phyloP scores from a whole-genome alignment of 352 stramenopile species.

The Phytophthora aleatoria region DNA sequence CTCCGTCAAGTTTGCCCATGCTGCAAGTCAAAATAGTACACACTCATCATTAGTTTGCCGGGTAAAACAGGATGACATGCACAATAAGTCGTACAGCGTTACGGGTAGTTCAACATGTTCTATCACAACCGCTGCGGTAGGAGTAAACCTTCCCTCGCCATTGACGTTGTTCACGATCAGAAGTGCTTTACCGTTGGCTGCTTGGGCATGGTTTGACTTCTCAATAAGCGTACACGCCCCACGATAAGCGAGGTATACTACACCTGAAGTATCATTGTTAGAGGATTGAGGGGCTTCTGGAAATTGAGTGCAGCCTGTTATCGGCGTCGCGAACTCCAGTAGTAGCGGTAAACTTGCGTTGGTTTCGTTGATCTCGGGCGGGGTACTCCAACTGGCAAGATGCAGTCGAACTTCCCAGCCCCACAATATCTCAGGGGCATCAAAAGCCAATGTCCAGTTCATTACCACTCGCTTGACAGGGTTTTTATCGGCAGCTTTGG shows the following conservation, averaged over 20 bases:
- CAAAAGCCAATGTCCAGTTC: slow-evolving; percentile 67
- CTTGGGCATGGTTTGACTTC: slow-evolving; percentile 48
- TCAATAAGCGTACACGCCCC: slow-evolving; percentile 72
- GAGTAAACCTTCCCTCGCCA: slow-evolving; percentile 58
- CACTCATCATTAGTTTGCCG: background rate
- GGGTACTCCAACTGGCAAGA: slow-evolving; percentile 60
- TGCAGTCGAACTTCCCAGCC: slow-evolving; percentile 63
- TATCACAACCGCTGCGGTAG: slow-evolving; percentile 29
- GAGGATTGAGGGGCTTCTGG: slow-evolving; percentile 13
- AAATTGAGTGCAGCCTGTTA: slow-evolving; percentile 44
- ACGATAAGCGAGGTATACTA: slow-evolving; percentile 56
- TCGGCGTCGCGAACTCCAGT: slow-evolving; percentile 43
- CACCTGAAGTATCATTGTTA: slow-evolving; percentile 4
- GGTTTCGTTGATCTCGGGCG: slow-evolving; percentile 29
- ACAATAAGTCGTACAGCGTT: slow-evolving; percentile 47
- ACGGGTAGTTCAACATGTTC: slow-evolving; percentile 52
- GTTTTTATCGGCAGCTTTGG: slow-evolving; percentile 17
- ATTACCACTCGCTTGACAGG: slow-evolving; percentile 22
- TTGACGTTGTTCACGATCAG: slow-evolving; percentile 74
- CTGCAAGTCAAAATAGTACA: slow-evolving; percentile 29
- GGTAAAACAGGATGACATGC: background rate
- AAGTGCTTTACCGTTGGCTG: slow-evolving; percentile 43
- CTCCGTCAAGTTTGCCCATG: slow-evolving; percentile 66
- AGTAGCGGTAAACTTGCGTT: slow-evolving; percentile 20
- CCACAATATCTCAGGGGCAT: slow-evolving; percentile 42